Evolutionary conservation across 345 rosid species (phyloP).

Genomic region (Eucalyptus shirleyi): DNA sequence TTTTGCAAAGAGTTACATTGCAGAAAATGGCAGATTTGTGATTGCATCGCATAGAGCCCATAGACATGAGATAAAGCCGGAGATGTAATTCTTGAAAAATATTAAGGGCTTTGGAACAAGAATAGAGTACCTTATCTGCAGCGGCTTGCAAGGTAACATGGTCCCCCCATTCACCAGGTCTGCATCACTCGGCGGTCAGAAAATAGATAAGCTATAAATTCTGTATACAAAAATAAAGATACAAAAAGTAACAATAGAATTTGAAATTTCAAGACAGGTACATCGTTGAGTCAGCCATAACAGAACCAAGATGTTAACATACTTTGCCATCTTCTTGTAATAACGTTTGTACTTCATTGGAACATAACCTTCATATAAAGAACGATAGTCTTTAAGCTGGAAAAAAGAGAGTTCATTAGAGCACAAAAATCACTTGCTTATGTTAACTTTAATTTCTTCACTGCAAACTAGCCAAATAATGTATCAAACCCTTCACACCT

Average conservation of each 20-base stretch:
- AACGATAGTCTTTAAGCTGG: conserved; percentile 63
- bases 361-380: conserved; percentile 75
- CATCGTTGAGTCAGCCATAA: background rate
- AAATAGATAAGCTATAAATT: background rate
- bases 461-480: background rate
- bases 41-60: background rate
- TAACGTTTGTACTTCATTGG: conserved; percentile 93
- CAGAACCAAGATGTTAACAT: conserved; percentile 6
- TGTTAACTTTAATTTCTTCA: background rate
- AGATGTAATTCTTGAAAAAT: background rate
- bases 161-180: conserved; percentile 96
- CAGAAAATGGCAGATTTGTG: background rate
- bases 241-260: background rate
- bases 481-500: background rate
- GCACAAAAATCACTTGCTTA: background rate
- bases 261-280: background rate
- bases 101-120: background rate
- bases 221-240: background rate
- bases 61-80: background rate
- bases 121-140: conserved; percentile 64
- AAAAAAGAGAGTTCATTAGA: background rate
- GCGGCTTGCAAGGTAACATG: conserved; percentile 95
- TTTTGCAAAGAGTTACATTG: background rate
- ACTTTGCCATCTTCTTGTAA: conserved; percentile 84
- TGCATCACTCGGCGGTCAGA: conserved; percentile 13